Conservation (phyloP, 2,329 filamentous ascomycete species). For the Ophiobolus disseminans region DNA sequence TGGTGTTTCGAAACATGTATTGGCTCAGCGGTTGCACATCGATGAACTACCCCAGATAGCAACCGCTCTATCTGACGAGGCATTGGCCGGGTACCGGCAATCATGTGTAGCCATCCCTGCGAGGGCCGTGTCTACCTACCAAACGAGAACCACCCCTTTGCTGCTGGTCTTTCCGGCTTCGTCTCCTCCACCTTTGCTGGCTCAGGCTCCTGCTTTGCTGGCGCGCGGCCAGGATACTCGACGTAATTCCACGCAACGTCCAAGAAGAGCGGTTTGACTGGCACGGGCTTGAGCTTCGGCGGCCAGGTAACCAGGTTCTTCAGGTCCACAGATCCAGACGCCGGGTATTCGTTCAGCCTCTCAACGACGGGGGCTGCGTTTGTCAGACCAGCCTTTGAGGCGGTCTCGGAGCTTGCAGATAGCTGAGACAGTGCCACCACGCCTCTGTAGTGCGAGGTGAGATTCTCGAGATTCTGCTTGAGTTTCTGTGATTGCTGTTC, state of each 20-base stretch:
- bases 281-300: conserved; percentile 79
- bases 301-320: conserved; percentile 86
- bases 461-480: conserved; percentile 67
- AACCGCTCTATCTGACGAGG: background rate
- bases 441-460: conserved; percentile 82
- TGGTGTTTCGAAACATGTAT: conserved; percentile 10
- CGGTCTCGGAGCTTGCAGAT: conserved; percentile 55
- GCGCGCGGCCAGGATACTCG: conserved; percentile 75
- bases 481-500: conserved; percentile 66
- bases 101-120: conserved; percentile 1
- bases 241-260: conserved; percentile 99
- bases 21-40: background rate
- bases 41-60: conserved; percentile 6
- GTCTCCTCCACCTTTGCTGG: conserved; percentile 34
- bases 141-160: conserved; percentile 61
- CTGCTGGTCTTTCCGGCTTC: conserved; percentile 47
- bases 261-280: conserved; percentile 93
- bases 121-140: conserved; percentile 46
- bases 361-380: conserved; percentile 71
- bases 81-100: conserved; percentile 10
- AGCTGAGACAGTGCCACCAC: conserved; percentile 82
- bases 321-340: conserved; percentile 71
- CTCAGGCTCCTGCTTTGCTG: conserved; percentile 38
- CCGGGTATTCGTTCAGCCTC: conserved; percentile 76
- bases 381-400: conserved; percentile 54